Evolutionary conservation across 768 basidiomycete species (phyloP), one percentile per base, ranked within the genome.

Genomic region (Amanita exitialis): DNA sequence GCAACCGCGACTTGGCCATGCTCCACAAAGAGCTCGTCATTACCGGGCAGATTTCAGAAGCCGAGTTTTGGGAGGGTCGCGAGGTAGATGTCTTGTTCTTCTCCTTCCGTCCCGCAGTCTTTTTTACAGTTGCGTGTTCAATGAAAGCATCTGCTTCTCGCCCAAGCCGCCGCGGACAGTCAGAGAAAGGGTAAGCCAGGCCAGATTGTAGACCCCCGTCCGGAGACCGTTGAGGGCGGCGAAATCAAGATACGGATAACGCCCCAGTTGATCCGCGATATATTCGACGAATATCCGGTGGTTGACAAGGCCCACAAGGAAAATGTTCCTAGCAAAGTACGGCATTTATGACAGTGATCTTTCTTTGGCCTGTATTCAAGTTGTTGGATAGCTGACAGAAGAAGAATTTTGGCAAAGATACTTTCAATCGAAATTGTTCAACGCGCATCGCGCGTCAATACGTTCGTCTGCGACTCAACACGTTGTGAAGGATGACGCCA

Each of bases 281-380:
- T 98, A 44, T 99, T 99, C 59, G 93, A 98, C 56, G 94, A 96
- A 69, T 98, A 93, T 62, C 94, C 96, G 2, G 86, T 96, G 28
- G 91, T 98, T 10, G 83, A 86, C 36, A 87, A 81, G 64, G 95
- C 93, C 0, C 95, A 96, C 60, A 83, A 71, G 53, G 93, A 95
- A 61, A 93, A 94, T 57, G 94, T 98, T 1, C 93, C 95, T 2
- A 77, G 68, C 56, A 86, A 88, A 74, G 93, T 86, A 70, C 51
- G 67, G 50, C 56, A 45, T 47, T 53, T 10, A 15, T 15, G 36
- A 39, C 44, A 49, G 35, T 25, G 53, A 52, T 36, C 56, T 48
- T 35, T 37, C 48, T 20, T 47, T 50, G 13, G 44, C 20, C 12
- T 47, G 34, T 37, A 32, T 52, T 49, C 32, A 27, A 13, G 32